A percentile compares a stretch with the other conserved stretches of the same genome.
Conservation (phyloP, 1,139 yeast species). For the Geotrichum carabidarum region DNA sequence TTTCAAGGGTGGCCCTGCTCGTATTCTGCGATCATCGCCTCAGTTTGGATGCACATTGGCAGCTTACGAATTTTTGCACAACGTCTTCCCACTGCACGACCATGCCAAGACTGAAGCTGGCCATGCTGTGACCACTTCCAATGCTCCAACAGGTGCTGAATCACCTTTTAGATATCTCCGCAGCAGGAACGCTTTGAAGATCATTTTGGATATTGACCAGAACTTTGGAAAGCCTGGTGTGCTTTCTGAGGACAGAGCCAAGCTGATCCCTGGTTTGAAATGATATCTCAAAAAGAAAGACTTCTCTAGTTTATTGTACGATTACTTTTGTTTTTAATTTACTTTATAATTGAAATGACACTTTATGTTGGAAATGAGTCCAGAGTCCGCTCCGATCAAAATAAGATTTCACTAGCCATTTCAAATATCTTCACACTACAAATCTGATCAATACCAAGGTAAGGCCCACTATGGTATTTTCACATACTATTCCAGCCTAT, state of each 20-base stretch:
- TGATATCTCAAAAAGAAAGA: background rate
- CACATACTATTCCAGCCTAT: no score
- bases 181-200: conserved; percentile 42
- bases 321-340: background rate
- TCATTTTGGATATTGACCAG: conserved; percentile 43
- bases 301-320: background rate
- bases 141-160: conserved; percentile 18
- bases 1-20: conserved; percentile 94
- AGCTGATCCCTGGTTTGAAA: conserved; percentile 29
- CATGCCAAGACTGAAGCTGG: conserved; percentile 40
- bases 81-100: conserved; percentile 49
- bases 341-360: background rate
- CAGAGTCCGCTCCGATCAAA: background rate
- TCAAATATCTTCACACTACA: no score
- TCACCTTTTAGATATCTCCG: conserved; percentile 40
- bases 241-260: conserved; percentile 30
- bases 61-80: conserved; percentile 81
- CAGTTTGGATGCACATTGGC: conserved; percentile 97
- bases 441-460: no score
- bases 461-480: no score
- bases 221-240: conserved; percentile 42
- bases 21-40: conserved; percentile 92
- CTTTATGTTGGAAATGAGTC: background rate
- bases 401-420: no score
- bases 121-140: conserved; percentile 40